A percentile compares a stretch with the other conserved stretches of the same genome.
Evolutionary conservation across 257 asterid species (phyloP).

Genomic region (Solanum bulbocastanum): DNA sequence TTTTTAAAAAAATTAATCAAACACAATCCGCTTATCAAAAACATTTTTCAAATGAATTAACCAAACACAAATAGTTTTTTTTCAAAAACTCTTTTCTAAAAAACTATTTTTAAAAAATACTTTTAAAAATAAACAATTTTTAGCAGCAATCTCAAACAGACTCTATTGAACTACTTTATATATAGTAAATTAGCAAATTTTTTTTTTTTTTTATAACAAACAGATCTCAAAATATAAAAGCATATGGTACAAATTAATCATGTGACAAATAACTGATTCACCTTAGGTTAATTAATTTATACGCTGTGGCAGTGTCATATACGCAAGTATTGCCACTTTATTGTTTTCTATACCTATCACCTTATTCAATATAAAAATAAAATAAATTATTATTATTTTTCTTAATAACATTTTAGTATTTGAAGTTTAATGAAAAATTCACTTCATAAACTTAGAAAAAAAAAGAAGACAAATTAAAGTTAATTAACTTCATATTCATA

Average conservation of each 20-base stretch:
- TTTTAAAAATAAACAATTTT: no score
- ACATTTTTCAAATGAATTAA: no score
- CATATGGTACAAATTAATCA: neutral
- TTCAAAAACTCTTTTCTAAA: no score
- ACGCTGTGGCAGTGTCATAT: neutral
- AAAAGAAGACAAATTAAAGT: neutral
- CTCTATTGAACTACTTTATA: no score
- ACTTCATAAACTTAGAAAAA: neutral
- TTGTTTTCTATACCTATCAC: neutral
- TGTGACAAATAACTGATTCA: neutral
- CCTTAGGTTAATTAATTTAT: neutral
- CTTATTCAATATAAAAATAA: neutral
- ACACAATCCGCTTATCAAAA: no score
- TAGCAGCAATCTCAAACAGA: no score
- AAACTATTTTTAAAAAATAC: no score
- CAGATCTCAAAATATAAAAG: neutral
- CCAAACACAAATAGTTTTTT: no score
- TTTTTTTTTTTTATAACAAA: neutral
- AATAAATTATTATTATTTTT: no score
- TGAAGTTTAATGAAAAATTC: neutral
- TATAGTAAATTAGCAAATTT: no score
- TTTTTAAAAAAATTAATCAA: no score
- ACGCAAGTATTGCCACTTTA: neutral
- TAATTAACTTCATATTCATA: neutral
- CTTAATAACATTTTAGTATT: neutral